Evolutionary conservation across 257 asterid genomes (phyloP), one percentile per base, ranked within the genome.

Genomic region (Schizonepeta tenuifolia): DNA sequence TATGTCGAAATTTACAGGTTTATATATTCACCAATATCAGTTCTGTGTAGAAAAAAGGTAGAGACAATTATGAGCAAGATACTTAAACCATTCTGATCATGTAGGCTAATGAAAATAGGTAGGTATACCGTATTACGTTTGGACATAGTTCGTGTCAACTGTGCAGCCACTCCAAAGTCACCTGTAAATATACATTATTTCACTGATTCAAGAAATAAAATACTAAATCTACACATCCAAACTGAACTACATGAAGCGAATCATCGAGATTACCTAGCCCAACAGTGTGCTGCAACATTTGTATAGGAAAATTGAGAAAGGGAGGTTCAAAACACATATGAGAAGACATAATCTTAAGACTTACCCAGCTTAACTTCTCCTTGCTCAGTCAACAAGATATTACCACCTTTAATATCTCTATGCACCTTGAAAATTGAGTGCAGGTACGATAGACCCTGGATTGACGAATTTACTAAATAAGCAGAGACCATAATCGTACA

Each of bases 101-200:
- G 55, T 64, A 63, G 56, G 41, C 43, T 14, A 69, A 67, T 22
- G 67, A 3, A 54, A 71, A 77, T 38, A 71, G 11, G 67, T 71
- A 64, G 26, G 47, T 20, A 6, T 93, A 94, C 99, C 87, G 98
- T 92, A 86, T 95, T 95, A 62, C 98, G 97, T 83, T 95, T 95
- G 75, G 99, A 95, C 98, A 95, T 95, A 7, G 99, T 95, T 85
- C 98, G 90, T 73, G 99, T 91, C 79, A 95, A 84, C 85, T 95
- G 99, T 15, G 98, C 97, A 83, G 99, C 99, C 83, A 95, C 99
- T 56, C 97, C 99, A 85, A 95, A 95, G 83, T 95, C 99, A 88
- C 98, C 98, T 94, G 93, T 53, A 79, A 75, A 59, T 70, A 14
- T 73, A 70, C 46, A 17, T 69, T 41, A 55, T 71, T 70, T 71